phyloP scores from a whole-genome alignment of 2,329 filamentous ascomycete genomes.

The Colletotrichum camelliae region DNA sequence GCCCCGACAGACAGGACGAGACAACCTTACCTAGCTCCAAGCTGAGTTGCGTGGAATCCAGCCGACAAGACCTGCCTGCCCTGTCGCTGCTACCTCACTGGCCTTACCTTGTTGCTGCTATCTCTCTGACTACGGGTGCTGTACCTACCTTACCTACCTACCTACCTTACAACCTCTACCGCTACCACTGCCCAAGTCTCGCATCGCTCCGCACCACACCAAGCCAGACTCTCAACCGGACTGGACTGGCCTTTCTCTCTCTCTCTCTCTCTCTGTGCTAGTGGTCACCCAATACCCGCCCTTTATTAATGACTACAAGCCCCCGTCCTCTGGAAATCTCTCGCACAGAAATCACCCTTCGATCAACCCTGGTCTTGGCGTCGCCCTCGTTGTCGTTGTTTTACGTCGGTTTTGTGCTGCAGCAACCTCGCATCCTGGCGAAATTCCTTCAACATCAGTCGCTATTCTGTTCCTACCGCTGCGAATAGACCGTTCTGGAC shows the following conservation, averaged over 20 bases:
- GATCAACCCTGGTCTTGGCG: neutral
- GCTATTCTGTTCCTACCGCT: neutral
- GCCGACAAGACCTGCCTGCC: neutral
- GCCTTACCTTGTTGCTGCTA: neutral
- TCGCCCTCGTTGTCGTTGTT: neutral
- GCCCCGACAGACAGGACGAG: neutral
- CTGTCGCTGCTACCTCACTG: neutral
- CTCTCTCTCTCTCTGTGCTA: neutral
- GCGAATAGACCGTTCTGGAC: neutral
- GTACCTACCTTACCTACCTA: no score
- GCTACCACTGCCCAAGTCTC: neutral
- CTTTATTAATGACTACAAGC: slow-evolving; percentile 13
- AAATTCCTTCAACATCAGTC: neutral
- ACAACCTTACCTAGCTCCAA: neutral
- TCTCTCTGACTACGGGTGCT: neutral
- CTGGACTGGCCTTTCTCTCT: neutral
- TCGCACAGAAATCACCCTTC: neutral
- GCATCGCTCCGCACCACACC: neutral
- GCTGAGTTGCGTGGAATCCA: neutral
- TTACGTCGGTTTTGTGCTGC: neutral
- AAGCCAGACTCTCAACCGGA: neutral
- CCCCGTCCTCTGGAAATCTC: neutral
- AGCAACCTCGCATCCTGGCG: neutral
- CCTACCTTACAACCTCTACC: neutral
- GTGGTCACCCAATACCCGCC: neutral